These are phyloP conservation scores for Alternaria sp. DNA, from an alignment of 2,329 filamentous ascomycete genomes.

Conservation along the genomic window DNA sequence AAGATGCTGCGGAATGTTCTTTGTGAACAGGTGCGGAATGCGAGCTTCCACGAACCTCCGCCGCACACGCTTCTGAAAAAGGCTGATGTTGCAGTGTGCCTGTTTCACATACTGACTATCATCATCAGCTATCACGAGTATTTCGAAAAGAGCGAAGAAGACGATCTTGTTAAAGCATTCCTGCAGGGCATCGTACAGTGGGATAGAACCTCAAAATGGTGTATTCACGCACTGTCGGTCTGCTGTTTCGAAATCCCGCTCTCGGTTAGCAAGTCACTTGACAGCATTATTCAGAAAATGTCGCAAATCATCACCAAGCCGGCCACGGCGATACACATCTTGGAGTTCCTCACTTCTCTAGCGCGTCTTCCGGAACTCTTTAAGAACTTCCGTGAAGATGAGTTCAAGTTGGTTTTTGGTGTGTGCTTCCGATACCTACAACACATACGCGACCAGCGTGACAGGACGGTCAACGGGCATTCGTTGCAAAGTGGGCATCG, in stretches of 20 bases:
- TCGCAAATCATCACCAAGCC: constrained; percentile 94
- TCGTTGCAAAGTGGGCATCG: constrained; percentile 46
- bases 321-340: constrained; percentile 89
- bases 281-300: constrained; percentile 90
- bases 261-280: constrained; percentile 84
- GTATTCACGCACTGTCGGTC: constrained; percentile 92
- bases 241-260: constrained; percentile 94
- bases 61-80: constrained; percentile 80
- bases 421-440: constrained; percentile 95
- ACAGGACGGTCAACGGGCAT: constrained; percentile 45
- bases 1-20: constrained; percentile 77
- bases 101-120: constrained; percentile 87
- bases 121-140: constrained; percentile 89
- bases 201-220: constrained; percentile 88
- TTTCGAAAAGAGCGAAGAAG: constrained; percentile 84
- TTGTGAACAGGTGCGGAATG: constrained; percentile 82
- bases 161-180: constrained; percentile 88
- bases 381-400: constrained; percentile 87
- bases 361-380: constrained; percentile 85
- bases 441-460: constrained; percentile 74
- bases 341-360: constrained; percentile 92
- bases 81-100: constrained; percentile 85
- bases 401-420: constrained; percentile 92
- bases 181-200: constrained; percentile 82
- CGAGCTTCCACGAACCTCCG: constrained; percentile 83